A percentile compares a stretch with the other conserved stretches of the same genome.
Conservation (phyloP, 441 rosid species). For the Mallotus japonicus region DNA sequence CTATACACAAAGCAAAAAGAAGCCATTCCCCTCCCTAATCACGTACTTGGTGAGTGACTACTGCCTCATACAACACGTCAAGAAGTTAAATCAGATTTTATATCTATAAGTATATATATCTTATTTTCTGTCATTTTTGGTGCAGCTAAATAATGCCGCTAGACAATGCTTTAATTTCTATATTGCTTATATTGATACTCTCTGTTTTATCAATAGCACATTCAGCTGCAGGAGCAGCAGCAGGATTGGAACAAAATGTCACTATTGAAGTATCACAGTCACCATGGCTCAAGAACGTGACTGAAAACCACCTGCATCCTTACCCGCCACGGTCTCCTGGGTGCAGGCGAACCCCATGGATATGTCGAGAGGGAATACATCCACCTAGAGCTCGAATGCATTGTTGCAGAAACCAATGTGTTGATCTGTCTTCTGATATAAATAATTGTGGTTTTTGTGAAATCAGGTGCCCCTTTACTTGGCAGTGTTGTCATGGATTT, state of each 20-base stretch:
- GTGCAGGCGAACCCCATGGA: slow-evolving; percentile 43
- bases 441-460: slow-evolving; percentile 47
- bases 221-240: not conserved
- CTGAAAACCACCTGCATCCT: slow-evolving; percentile 10
- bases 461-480: slow-evolving; percentile 39
- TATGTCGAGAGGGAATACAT: slow-evolving; percentile 32
- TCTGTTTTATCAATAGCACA: slow-evolving; percentile 13
- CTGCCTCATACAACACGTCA: slow-evolving; percentile 30
- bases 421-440: slow-evolving; percentile 42
- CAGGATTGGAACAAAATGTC: slow-evolving; percentile 16
- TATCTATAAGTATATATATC: slow-evolving; percentile 1
- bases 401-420: slow-evolving; percentile 49
- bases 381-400: slow-evolving; percentile 34
- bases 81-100: slow-evolving; percentile 6
- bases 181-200: slow-evolving; percentile 16
- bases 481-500: slow-evolving; percentile 49
- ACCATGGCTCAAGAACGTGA: slow-evolving; percentile 38
- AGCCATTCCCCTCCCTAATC: slow-evolving; percentile 18
- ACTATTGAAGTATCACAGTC: slow-evolving; percentile 24
- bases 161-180: slow-evolving; percentile 9
- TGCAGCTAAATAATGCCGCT: slow-evolving; percentile 23
- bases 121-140: not conserved
- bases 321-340: slow-evolving; percentile 19
- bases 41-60: slow-evolving; percentile 31
- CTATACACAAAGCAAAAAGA: slow-evolving; percentile 17